Base-by-base conservation (phyloP, 1,284 basidiomycete genomes). In the Tylopilus sp. region DNA sequence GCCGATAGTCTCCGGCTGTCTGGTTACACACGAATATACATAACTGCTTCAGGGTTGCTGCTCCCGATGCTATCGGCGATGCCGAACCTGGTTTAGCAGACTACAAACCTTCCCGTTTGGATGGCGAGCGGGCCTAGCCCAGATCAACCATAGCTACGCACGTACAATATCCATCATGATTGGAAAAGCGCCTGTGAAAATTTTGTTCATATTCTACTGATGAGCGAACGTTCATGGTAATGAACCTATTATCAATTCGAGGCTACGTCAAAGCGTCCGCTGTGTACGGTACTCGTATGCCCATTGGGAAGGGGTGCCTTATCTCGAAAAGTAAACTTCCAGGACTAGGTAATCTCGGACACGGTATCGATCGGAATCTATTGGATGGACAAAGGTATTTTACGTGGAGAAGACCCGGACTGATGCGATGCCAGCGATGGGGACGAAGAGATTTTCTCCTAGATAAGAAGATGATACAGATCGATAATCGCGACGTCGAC, bases 381-480 rank as follows among this genome's bases (percentile, higher is more conserved):
- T 49, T 39, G 30, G 38, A 30, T 30, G 41, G 30, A 21, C 37
- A 13, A 37, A 19, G 34, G 15, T 2, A 18, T 48, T 51, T 59
- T 59, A 60, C 61, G 59, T 64, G 51, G 61, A 59, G 59, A 59
- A 54, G 45, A 23, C 8, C 21, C 6, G 3, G 39, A 44, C 37
- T 51, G 48, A 46, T 46, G 36, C 42, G 36, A 43, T 55, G 42
- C 37, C 44, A 49, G 37, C 41, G 43, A 50, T 38, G 48, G 43
- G 21, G 31, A 44, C 15, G n/a, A 42, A 45, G 33, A 9, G 51
- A 54, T 48, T 61, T 57, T 58, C 59, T 44, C 44, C 54, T 40
- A 30, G 46, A 43, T 48, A 41, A 53, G 52, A 60, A 39, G 36
- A 52, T 44, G 29, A 51, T 41, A 47, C 40, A 39, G 37, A 51